Evolutionary conservation across 306 rosid genomes (phyloP).

Genomic region (Prunus mume): DNA sequence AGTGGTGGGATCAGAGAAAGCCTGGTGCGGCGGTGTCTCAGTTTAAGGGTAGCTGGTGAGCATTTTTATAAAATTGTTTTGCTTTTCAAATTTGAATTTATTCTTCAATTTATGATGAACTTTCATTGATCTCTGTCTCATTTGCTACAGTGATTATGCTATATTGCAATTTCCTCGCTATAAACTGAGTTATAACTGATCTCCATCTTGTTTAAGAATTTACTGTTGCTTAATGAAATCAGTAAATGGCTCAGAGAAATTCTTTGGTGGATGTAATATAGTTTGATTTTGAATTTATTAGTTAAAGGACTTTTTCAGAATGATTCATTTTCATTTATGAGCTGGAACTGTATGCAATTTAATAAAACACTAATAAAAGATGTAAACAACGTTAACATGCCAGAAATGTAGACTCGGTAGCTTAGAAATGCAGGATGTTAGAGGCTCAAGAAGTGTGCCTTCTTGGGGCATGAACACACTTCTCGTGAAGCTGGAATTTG

Average conservation of each 20-base stretch:
- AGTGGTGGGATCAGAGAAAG: conserved; percentile 94
- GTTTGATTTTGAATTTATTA: too few species aligned
- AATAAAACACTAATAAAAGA: not conserved
- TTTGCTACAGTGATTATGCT: not conserved
- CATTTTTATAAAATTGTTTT: not conserved
- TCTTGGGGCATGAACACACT: not conserved
- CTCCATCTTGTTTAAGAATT: not conserved
- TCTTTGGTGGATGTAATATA: too few species aligned
- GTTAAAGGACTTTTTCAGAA: not conserved
- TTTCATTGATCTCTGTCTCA: not conserved
- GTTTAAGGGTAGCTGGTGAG: conserved; percentile 83
- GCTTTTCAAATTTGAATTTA: not conserved
- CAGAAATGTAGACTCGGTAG: not conserved
- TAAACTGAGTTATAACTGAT: not conserved
- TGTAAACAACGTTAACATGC: not conserved
- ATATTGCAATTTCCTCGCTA: not conserved
- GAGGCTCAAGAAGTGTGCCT: not conserved
- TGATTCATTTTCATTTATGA: not conserved
- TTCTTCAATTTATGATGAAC: not conserved
- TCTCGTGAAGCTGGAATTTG: not conserved
- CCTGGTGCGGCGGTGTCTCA: conserved; percentile 82
- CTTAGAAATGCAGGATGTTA: not conserved
- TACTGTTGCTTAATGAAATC: not conserved
- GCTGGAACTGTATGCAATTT: not conserved
- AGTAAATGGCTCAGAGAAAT: too few species aligned